Evolutionary conservation across 768 basidiomycete species (phyloP), one percentile per base, ranked within the genome.

Genomic region (Nidularia sp.): DNA sequence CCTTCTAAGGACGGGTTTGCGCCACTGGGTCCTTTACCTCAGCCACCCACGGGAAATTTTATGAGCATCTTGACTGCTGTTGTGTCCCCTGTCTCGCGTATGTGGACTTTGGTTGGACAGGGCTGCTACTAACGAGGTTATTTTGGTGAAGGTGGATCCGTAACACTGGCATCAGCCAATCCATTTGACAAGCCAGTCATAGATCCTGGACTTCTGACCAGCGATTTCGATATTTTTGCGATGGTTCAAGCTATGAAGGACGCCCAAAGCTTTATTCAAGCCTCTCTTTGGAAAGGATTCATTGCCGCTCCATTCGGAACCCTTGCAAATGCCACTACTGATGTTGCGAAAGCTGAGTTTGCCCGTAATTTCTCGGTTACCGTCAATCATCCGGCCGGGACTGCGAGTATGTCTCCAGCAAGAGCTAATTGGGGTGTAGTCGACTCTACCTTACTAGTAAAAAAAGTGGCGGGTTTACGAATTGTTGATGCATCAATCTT

Each of bases 401-500:
- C 62, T 8, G 62, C 63, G n/a, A 55, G 52, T 2, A 72, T 73
- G 69, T 63, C 67, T 1, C 48, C 66, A 0, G 45, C 35, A 34
- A 52, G 55, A 8, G 66, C 66, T 2, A 34, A 34, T 0, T 59
- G 48, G 42, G 72, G 70, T 4, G 73, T 72, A 4, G 66, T 72
- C 0, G 62, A 69, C 60, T 65, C 71, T 3, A 59, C 70, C 49
- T 53, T 76, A 4, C 53, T 46, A 6, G 63, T 76, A 8, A 72
- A 73, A 53, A 63, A 66, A 2, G 60, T 64, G 0, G 46, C 34
- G 2, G 72, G 69, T 5, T 49, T 76, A 48, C 55, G 74, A 6
- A 57, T 76, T 9, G 66, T 74, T 4, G 72, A 76, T 57, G 70
- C 71, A 4, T 71, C 70, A 10, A 61, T 72, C 13, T 56, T 73